Evolutionary conservation across 1,139 yeast genomes (phyloP).

Genomic region (Candida glucosophila): DNA sequence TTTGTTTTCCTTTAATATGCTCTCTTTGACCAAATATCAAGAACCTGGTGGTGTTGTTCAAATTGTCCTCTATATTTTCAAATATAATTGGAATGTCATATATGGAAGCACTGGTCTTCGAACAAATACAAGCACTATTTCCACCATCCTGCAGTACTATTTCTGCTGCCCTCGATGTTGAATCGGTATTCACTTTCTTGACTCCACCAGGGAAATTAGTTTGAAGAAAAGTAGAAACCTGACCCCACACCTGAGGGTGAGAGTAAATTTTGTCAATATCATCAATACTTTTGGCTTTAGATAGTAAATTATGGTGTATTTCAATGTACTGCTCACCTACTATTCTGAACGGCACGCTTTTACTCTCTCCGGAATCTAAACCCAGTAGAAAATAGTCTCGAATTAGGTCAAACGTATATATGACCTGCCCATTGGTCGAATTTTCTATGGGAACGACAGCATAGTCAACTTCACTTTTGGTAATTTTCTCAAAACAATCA

Average conservation of each 20-base stretch:
- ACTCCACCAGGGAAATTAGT: constrained; percentile 22
- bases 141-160: constrained; percentile 37
- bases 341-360: constrained; percentile 32
- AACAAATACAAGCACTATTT: constrained; percentile 38
- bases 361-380: constrained; percentile 4
- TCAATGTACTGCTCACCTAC: constrained; percentile 77
- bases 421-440: constrained; percentile 91
- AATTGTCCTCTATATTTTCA: constrained; percentile 57
- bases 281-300: constrained; percentile 34
- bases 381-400: constrained; percentile 48
- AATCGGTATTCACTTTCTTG: constrained; percentile 55
- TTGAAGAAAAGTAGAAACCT: constrained; percentile 51
- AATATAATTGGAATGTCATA: constrained; percentile 51
- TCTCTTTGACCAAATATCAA: constrained; percentile 49
- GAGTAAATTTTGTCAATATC: constrained; percentile 58
- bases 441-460: constrained; percentile 92
- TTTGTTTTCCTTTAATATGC: constrained; percentile 7
- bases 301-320: constrained; percentile 70
- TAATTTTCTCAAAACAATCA: constrained; percentile 55
- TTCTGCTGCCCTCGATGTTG: constrained; percentile 83
- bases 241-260: constrained; percentile 99
- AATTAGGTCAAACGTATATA: constrained; percentile 71
- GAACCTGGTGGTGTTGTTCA: constrained; percentile 79
- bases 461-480: constrained; percentile 44
- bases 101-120: constrained; percentile 54